phyloP scores from a whole-genome alignment of 192 early-diverging fungal genomes.

The Lunasporangiospora selenospora region DNA sequence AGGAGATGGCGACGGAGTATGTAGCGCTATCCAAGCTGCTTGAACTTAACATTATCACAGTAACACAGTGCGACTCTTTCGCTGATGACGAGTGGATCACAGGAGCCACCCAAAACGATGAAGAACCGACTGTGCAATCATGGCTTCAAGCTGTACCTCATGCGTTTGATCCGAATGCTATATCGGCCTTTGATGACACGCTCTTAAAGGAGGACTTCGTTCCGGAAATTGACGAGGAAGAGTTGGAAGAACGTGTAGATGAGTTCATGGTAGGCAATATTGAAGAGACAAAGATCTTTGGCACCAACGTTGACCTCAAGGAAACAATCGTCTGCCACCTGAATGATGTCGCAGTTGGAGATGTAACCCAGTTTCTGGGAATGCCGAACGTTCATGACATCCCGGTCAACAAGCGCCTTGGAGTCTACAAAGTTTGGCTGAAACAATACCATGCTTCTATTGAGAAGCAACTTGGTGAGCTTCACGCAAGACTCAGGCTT shows the following conservation, averaged over 20 bases:
- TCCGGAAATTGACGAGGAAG: constrained; percentile 59
- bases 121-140: constrained; percentile 17
- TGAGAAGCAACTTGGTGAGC: constrained; percentile 4
- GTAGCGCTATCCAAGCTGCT: constrained; percentile 43
- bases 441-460: constrained; percentile 10
- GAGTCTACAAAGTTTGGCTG: constrained; percentile 47
- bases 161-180: constrained; percentile 38
- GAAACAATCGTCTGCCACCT: constrained; percentile 31
- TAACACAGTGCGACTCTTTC: constrained; percentile 48
- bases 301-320: constrained; percentile 20
- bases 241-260: constrained; percentile 44
- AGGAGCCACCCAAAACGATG: constrained; percentile 16
- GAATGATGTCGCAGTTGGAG: constrained; percentile 15
- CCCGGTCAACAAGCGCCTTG: constrained; percentile 30
- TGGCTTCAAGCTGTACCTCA: constrained; percentile 19
- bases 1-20: constrained; percentile 55
- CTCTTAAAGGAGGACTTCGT: constrained; percentile 41
- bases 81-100: constrained; percentile 48
- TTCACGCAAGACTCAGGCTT: constrained; percentile 11
- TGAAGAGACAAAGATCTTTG: constrained; percentile 13
- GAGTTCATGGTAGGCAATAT: constrained; percentile 51
- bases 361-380: constrained; percentile 3
- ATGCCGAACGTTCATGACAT: constrained; percentile 38
- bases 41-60: constrained; percentile 26
- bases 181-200: constrained; percentile 42